phyloP scores from a whole-genome alignment of 768 basidiomycete species.

The Trametes cinnabarina region DNA sequence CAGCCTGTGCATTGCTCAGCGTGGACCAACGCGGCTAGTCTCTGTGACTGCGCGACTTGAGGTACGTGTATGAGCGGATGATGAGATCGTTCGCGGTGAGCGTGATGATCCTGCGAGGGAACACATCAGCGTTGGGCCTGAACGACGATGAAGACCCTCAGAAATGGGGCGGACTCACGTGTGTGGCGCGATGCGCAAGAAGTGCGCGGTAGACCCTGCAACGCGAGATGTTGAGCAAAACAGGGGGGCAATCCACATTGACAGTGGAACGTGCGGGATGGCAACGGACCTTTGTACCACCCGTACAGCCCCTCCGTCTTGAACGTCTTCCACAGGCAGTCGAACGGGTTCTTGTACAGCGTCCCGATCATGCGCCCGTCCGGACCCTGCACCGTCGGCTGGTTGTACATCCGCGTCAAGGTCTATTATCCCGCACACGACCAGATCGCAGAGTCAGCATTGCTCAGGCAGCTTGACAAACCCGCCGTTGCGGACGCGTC shows the following conservation, averaged over 20 bases:
- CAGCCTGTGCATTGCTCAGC: no score
- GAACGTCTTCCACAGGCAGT: constrained; percentile 94
- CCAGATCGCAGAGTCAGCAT: constrained; percentile 12
- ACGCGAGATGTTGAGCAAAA: background rate
- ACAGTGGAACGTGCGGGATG: background rate
- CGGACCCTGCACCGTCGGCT: constrained; percentile 69
- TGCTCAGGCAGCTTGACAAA: no score
- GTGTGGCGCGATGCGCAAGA: constrained; percentile 86
- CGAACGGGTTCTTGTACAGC: constrained; percentile 86
- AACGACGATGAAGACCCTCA: no score
- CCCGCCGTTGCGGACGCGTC: no score
- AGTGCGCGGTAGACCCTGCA: constrained; percentile 86
- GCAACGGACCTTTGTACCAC: constrained; percentile 80
- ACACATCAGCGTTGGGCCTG: background rate
- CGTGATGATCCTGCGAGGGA: constrained; percentile 67
- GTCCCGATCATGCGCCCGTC: constrained; percentile 70
- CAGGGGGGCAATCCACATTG: background rate
- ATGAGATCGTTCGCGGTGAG: constrained; percentile 83
- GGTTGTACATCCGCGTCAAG: constrained; percentile 92
- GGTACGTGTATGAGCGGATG: constrained; percentile 63
- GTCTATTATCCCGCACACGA: constrained; percentile 53
- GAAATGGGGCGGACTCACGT: constrained; percentile 50
- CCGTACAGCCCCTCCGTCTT: constrained; percentile 82
- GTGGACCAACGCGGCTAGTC: no score
- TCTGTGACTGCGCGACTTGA: background rate